Conservation (phyloP, 371 early-diverging fungal genomes). For the Blakeslea trispora region DNA sequence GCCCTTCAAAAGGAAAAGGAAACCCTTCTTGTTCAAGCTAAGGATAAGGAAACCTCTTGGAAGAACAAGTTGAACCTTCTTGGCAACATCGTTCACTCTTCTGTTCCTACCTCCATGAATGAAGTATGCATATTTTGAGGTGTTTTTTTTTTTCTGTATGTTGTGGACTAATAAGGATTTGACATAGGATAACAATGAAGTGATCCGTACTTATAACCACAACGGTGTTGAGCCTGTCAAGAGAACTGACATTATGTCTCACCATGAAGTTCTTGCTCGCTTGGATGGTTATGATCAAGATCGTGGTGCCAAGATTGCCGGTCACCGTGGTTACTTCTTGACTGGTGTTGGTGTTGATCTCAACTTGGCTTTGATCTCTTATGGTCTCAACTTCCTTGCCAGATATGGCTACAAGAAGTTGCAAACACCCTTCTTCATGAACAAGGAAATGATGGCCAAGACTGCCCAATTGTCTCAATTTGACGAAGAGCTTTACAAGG, state of each 20-base stretch:
- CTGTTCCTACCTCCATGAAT: slow-evolving; percentile 86
- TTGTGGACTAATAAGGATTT: background rate
- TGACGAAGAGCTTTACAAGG: slow-evolving; percentile 99
- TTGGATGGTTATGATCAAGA: slow-evolving; percentile 94
- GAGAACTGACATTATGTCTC: slow-evolving; percentile 76
- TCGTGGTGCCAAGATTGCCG: slow-evolving; percentile 96
- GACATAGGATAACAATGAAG: slow-evolving; percentile 74
- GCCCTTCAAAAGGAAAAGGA: slow-evolving; percentile 75
- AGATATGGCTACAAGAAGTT: slow-evolving; percentile 91
- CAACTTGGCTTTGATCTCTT: slow-evolving; percentile 95
- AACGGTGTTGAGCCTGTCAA: slow-evolving; percentile 62
- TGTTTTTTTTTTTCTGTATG: background rate
- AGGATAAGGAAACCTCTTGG: slow-evolving; percentile 73
- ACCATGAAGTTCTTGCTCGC: slow-evolving; percentile 92
- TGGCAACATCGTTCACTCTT: slow-evolving; percentile 97
- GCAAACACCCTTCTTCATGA: slow-evolving; percentile 99
- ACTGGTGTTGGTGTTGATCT: slow-evolving; percentile 95
- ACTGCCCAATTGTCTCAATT: slow-evolving; percentile 99
- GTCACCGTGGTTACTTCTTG: slow-evolving; percentile 99
- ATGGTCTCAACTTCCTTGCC: slow-evolving; percentile 96
- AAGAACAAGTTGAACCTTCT: slow-evolving; percentile 73
- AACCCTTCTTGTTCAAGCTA: slow-evolving; percentile 64
- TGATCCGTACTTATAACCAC: slow-evolving; percentile 72
- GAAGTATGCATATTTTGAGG: slow-evolving; percentile 59
- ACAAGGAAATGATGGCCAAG: slow-evolving; percentile 96